A percentile compares a stretch with the other conserved stretches of the same genome.
These are phyloP conservation scores for Populus davidiana DNA, from an alignment of 345 rosid genomes.

Conservation along the genomic window DNA sequence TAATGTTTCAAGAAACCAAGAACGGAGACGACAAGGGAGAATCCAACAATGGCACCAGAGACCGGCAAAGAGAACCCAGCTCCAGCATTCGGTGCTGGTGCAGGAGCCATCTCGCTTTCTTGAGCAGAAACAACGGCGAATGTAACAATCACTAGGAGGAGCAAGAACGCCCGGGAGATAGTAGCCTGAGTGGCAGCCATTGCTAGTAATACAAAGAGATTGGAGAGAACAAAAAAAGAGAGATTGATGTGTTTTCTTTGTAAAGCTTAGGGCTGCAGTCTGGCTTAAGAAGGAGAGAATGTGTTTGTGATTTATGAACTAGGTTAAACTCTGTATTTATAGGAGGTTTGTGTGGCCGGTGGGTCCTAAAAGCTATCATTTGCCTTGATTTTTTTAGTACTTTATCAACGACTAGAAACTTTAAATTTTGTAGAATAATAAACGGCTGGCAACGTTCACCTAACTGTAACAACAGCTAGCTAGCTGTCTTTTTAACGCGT, in stretches of 20 bases:
- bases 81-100: conserved; percentile 40
- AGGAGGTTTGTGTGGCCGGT: not conserved
- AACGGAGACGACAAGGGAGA: conserved; percentile 29
- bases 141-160: conserved; percentile 10
- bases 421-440: not conserved
- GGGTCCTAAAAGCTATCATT: not conserved
- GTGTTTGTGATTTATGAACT: not conserved
- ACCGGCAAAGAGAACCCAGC: conserved; percentile 28
- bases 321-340: not conserved
- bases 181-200: conserved; percentile 24
- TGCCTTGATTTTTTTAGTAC: not conserved
- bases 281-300: not conserved
- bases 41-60: conserved; percentile 18
- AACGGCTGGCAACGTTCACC: not conserved
- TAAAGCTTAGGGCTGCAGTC: no score
- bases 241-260: not conserved
- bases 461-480: not conserved
- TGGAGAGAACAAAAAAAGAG: not conserved
- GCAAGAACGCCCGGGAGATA: conserved; percentile 20
- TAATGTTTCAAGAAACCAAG: conserved; percentile 26
- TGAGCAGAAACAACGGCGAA: conserved; percentile 36
- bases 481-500: not conserved
- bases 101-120: conserved; percentile 17
- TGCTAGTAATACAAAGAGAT: not conserved
- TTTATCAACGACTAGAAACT: not conserved